phyloP scores from a whole-genome alignment of 2,329 filamentous ascomycete species.

The Aspergillus niger region DNA sequence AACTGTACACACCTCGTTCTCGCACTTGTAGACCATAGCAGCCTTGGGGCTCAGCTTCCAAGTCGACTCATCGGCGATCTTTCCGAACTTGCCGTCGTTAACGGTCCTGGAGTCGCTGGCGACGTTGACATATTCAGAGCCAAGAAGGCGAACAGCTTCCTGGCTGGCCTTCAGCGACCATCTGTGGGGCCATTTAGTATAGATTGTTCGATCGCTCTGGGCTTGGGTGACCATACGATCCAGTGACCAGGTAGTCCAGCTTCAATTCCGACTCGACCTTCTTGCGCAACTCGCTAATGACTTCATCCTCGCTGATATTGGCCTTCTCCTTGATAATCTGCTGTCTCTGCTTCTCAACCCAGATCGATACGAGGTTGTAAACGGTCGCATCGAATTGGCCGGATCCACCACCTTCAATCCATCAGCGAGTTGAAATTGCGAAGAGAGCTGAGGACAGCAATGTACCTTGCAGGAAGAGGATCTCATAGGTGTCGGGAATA shows the following conservation, averaged over 20 bases:
- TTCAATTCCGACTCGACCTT: constrained; percentile 71
- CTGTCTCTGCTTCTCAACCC: constrained; percentile 69
- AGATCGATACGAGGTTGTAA: constrained; percentile 81
- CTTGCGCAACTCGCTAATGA: constrained; percentile 62
- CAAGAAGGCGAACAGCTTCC: constrained; percentile 77
- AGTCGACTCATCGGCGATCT: constrained; percentile 72
- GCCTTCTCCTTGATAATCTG: constrained; percentile 50
- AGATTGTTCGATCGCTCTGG: neutral
- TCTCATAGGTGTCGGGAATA: constrained; percentile 82
- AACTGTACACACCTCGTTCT: constrained; percentile 64
- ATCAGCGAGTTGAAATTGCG: neutral
- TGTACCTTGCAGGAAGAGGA: constrained; percentile 70
- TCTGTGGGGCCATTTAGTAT: constrained; percentile 14
- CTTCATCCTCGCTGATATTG: constrained; percentile 55
- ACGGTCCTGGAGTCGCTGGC: constrained; percentile 64
- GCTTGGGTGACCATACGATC: constrained; percentile 49
- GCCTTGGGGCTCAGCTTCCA: constrained; percentile 70
- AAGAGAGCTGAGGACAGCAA: neutral
- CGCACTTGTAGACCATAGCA: constrained; percentile 83
- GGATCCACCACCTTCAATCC: constrained; percentile 69
- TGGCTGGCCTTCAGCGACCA: constrained; percentile 90
- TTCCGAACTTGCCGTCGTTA: constrained; percentile 81
- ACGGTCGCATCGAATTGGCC: constrained; percentile 82
- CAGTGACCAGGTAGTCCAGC: constrained; percentile 88
- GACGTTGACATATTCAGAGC: constrained; percentile 74